Conservation (phyloP, 768 basidiomycete genomes). For the Suillus tomentosus region DNA sequence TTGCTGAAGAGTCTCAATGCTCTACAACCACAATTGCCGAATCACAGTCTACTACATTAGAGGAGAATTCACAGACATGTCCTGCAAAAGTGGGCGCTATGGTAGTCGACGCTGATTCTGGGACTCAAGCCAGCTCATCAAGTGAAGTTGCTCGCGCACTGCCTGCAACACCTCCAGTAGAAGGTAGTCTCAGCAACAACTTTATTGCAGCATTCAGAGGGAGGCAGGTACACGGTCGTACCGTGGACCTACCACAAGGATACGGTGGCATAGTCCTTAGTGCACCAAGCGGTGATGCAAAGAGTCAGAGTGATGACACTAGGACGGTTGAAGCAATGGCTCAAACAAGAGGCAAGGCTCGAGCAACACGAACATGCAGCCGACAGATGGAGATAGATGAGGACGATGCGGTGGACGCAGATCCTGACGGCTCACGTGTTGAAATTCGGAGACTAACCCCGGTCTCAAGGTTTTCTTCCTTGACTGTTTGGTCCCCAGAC, state of each 20-base stretch:
- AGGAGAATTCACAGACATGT: neutral
- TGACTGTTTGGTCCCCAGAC: constrained; percentile 80
- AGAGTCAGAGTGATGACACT: constrained; percentile 19
- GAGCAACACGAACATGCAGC: constrained; percentile 19
- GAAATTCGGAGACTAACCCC: constrained; percentile 44
- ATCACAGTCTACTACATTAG: neutral
- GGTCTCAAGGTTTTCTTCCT: constrained; percentile 58
- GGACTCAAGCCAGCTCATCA: constrained; percentile 2
- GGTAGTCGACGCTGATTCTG: constrained; percentile 12
- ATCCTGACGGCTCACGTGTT: constrained; percentile 20
- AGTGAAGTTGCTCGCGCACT: neutral
- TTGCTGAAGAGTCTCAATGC: constrained; percentile 2
- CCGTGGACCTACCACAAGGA: constrained; percentile 61
- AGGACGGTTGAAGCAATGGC: constrained; percentile 11
- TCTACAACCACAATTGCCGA: constrained; percentile 16
- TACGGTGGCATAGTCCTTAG: constrained; percentile 68
- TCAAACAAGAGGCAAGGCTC: constrained; percentile 16
- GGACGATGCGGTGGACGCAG: constrained; percentile 28
- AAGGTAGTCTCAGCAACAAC: constrained; percentile 17
- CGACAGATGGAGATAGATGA: constrained; percentile 32
- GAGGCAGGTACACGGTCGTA: constrained; percentile 67
- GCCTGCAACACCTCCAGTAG: neutral
- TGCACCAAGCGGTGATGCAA: constrained; percentile 20
- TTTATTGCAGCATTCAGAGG: constrained; percentile 75
- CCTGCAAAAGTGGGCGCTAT: neutral